Evolutionary conservation across 1,284 basidiomycete species (phyloP).

Genomic region (Rhodotorula glutinis): DNA sequence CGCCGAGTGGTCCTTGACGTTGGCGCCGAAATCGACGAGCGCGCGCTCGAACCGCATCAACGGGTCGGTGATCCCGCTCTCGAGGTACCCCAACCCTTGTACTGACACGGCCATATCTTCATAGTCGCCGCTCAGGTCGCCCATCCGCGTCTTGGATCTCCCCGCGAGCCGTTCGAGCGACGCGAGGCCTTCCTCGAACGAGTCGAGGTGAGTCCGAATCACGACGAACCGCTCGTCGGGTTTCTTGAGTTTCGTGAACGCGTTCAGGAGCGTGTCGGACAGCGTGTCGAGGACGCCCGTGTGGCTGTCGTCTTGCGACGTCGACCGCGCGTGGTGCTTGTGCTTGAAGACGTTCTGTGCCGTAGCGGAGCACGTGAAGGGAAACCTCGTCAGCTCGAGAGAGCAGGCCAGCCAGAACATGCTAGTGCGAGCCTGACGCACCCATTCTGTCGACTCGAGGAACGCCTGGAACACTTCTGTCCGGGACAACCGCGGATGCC

Average conservation of each 20-base stretch:
- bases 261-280: slow-evolving; percentile 91
- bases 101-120: slow-evolving; percentile 92
- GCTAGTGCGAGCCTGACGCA: no score
- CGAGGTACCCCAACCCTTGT: slow-evolving; percentile 93
- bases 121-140: slow-evolving; percentile 89
- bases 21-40: slow-evolving; percentile 68
- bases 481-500: slow-evolving; percentile 92
- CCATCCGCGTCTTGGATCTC: slow-evolving; percentile 30
- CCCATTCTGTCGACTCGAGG: slow-evolving; percentile 97
- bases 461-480: slow-evolving; percentile 85
- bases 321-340: slow-evolving; percentile 63
- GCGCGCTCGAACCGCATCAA: slow-evolving; percentile 94
- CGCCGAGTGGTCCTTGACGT: slow-evolving; percentile 29
- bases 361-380: not conserved
- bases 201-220: slow-evolving; percentile 87
- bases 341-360: slow-evolving; percentile 91
- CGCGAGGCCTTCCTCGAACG: slow-evolving; percentile 85
- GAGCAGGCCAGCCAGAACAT: no score
- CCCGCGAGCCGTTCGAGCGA: slow-evolving; percentile 70
- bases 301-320: slow-evolving; percentile 1
- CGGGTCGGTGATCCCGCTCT: slow-evolving; percentile 95
- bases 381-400: no score
- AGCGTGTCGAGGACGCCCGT: slow-evolving; percentile 69
- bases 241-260: slow-evolving; percentile 84
- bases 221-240: slow-evolving; percentile 91